Percentiles rank a stretch among this genome's conserved stretches.
Evolutionary conservation across 768 basidiomycete species (phyloP).

Genomic region (Mycena indigotica): DNA sequence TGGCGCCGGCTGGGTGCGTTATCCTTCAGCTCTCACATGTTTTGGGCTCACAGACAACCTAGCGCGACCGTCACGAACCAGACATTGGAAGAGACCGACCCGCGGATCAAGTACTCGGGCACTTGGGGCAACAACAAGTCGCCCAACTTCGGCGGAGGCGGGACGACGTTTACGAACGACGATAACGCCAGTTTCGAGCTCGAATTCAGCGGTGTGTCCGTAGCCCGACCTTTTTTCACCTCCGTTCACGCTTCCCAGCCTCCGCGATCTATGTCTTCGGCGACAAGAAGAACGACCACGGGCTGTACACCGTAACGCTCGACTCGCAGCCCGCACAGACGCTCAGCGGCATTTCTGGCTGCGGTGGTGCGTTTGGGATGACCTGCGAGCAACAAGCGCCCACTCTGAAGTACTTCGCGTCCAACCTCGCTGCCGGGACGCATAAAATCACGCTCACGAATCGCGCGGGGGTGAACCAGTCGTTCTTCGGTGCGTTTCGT

Average conservation of each 20-base stretch:
- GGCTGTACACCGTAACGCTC: constrained; percentile 43
- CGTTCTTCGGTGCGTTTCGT: constrained; percentile 43
- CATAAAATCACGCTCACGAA: constrained; percentile 45
- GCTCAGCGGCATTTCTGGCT: constrained; percentile 46
- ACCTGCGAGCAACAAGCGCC: constrained; percentile 51
- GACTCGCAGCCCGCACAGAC: constrained; percentile 38
- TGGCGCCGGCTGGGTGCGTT: constrained; percentile 46
- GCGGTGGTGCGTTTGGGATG: constrained; percentile 46
- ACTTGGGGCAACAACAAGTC: constrained; percentile 46
- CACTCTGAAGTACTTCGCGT: constrained; percentile 44
- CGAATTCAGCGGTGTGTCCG: constrained; percentile 40
- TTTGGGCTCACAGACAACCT: too few relatives aligned
- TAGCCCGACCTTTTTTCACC: not conserved
- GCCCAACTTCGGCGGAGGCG: constrained; percentile 48
- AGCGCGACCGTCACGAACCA: constrained; percentile 45
- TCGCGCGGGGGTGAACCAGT: constrained; percentile 43
- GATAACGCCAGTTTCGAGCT: constrained; percentile 43
- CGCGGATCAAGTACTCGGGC: constrained; percentile 41
- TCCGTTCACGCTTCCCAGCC: constrained; percentile 27
- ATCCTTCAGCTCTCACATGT: not conserved
- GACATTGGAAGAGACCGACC: constrained; percentile 44
- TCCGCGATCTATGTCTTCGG: constrained; percentile 49
- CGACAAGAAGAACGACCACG: constrained; percentile 54
- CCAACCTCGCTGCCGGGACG: constrained; percentile 39
- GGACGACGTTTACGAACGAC: constrained; percentile 43